Evolutionary conservation across 768 basidiomycete species (phyloP), one percentile per base, ranked within the genome.

Genomic region (Podaxis carcinomalis): DNA sequence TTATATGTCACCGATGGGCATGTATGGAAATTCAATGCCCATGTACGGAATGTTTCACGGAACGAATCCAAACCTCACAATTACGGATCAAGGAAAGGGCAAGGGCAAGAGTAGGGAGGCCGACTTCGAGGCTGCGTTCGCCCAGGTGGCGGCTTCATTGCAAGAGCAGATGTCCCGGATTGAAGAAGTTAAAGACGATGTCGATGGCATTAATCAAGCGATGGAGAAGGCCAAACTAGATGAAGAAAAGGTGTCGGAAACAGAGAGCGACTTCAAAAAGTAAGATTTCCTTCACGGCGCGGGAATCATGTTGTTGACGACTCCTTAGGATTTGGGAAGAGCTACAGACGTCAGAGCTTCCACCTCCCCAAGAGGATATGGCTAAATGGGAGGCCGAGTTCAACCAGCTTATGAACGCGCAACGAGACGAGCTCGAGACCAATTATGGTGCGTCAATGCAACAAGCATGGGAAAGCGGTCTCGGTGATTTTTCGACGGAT

Each of bases 51-150:
- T 69, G 69, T 72, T 74, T 55, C 76, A 78, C 59, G 69, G 69
- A 27, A 64, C 68, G 62, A 68, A 70, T 65, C 35, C 69, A 16
- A 65, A 66, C n/a, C 36, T 66, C 21, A 68, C 58, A 28, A 46
- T 65, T n/a, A 51, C 65, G 11, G 69, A 74, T 53, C 69, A 73
- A 59, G 75, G 68, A 4, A 85, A 87, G 66, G 90, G 86, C 13
- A 98, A 96, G 70, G 92, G 89, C 1, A 95, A 93, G 69, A 84
- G 78, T 16, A 80, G 83, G 59, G 89, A 92, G 56, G 83, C 82
- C 3, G 92, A 92, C 71, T 92, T 93, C 60, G 92, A 93, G 65
- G 88, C 88, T n/a, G 92, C 91, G 9, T 93, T 93, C 73, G 87
- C 85, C 10, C 82, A 89, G 66, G 77, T 81, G 2, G 76, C 78